Evolutionary conservation across 2,329 filamentous ascomycete genomes (phyloP).

Genomic region (Botryotinia calthae): DNA sequence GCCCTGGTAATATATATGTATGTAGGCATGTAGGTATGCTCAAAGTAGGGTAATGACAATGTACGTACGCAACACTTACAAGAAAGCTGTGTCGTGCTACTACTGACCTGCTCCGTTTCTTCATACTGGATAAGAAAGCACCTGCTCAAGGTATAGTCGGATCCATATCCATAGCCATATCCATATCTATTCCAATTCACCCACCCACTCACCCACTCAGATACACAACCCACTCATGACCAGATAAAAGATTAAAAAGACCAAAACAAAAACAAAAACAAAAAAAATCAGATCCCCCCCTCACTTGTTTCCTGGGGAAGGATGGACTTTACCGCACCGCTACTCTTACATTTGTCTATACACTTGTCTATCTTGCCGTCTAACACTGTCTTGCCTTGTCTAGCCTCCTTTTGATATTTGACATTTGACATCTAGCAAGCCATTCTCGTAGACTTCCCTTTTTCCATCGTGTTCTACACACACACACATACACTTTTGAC

Average conservation of each 20-base stretch:
- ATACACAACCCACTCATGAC: neutral
- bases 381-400: neutral
- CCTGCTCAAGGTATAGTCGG: neutral
- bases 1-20: neutral
- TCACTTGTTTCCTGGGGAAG: conserved; percentile 10
- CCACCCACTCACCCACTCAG: neutral
- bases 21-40: neutral
- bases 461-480: neutral
- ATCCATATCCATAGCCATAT: neutral
- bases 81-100: neutral
- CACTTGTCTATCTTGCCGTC: neutral
- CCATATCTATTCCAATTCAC: neutral
- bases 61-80: neutral
- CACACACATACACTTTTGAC: neutral
- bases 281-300: neutral
- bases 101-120: neutral
- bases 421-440: neutral
- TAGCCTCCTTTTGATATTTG: neutral
- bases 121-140: neutral
- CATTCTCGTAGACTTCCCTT: neutral
- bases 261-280: no score
- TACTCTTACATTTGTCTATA: conserved; percentile 11
- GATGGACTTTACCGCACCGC: neutral
- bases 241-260: neutral
- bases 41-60: neutral